Percentiles rank a stretch among this genome's conserved stretches.
Evolutionary conservation across 768 basidiomycete genomes (phyloP).

Genomic region (Lactifluus subvellereus): DNA sequence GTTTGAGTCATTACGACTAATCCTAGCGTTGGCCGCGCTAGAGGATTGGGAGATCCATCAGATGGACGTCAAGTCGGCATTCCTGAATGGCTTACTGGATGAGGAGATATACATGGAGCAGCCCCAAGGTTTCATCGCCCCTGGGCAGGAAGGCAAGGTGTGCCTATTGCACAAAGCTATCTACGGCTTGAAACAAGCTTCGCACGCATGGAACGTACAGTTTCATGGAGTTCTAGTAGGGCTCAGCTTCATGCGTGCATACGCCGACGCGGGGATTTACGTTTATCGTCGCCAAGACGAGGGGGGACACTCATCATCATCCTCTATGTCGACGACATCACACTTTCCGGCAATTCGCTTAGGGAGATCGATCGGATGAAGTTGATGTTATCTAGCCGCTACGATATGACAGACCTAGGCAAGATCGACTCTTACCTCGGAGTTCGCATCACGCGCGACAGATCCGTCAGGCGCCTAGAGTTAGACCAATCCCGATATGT

Average conservation of each 20-base stretch:
- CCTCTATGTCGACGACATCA: too few species aligned
- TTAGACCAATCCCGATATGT: too few species aligned
- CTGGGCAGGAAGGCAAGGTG: background rate
- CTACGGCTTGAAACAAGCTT: background rate
- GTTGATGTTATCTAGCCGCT: too few species aligned
- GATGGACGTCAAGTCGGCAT: constrained; percentile 15
- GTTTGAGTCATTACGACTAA: background rate
- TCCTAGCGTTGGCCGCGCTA: constrained; percentile 13
- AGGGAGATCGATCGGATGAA: too few species aligned
- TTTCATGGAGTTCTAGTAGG: too few species aligned
- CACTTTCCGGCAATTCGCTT: too few species aligned
- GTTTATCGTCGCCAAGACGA: background rate
- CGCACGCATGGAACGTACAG: too few species aligned
- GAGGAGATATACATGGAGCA: constrained; percentile 13
- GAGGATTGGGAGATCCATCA: too few species aligned
- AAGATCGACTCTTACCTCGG: too few species aligned
- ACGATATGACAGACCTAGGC: too few species aligned
- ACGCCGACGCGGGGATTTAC: background rate
- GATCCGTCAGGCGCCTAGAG: too few species aligned
- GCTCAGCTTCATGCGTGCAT: background rate
- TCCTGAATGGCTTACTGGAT: constrained; percentile 29
- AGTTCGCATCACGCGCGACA: too few species aligned
- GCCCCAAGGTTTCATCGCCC: constrained; percentile 22
- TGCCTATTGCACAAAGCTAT: background rate
- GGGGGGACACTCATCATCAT: background rate